Base-by-base conservation (phyloP, 805 yeast genomes). In the Osmozyma mogii region DNA sequence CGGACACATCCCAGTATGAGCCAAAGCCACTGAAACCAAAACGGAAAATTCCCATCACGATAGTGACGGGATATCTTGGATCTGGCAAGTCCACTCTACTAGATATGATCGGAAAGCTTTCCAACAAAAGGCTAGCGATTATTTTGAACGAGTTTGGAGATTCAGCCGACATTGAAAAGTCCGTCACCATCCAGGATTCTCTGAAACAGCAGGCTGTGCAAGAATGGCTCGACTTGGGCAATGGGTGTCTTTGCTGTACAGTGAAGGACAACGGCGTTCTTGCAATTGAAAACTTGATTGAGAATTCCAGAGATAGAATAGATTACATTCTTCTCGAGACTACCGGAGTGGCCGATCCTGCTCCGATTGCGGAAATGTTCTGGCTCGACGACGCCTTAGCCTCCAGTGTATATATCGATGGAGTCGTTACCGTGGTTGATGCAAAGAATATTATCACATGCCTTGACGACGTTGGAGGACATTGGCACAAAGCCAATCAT, bases 331-430 rank as follows among this genome's bases (percentile, higher is more conserved):
- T 92, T 15, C 60, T 92, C 30, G 98, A 92, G 50, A 92, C 98
- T 0, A 85, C 95, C 0, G 98, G 98, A 0, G 69, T 92, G 10
- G 98, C 98, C 0, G 97, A 92, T 49, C 98, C 98, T 0, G 96
- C 88, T 0, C 97, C 97, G 0, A 85, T 92, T 16, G 96, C 96
- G 4, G 74, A 78, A 40, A 89, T 89, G 96, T 92, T 92, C 56
- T 92, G 98, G 98, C 67, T 88, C 17, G 98, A 92, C 52, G 89
- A 84, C 15, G 96, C 88, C 0, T 62, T 92, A 34, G 69, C 78
- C 10, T 78, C 95, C 4, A 78, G 77, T 41, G 85, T 92, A 2
- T 83, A 84, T 50, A 78, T 92, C 18, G 97, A 89, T 54, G 95
- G 95, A 0, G 84, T 89, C 4, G 70, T 92, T 9, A 82, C 96